Evolutionary conservation across 352 stramenopile genomes (phyloP).

Genomic region (Globisporangium apiculatum): DNA sequence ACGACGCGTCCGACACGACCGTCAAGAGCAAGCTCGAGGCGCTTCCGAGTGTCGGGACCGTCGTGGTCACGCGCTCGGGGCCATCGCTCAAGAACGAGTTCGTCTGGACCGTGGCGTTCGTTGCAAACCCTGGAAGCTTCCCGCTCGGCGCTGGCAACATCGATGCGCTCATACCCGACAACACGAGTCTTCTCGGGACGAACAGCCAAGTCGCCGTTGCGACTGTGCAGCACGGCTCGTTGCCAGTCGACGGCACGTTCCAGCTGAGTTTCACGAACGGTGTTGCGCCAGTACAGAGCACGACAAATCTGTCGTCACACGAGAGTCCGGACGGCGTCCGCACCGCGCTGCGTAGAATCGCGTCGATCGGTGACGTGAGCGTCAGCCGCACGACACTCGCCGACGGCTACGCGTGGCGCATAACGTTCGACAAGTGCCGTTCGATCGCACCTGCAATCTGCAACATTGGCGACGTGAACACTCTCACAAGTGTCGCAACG

Average conservation of each 20-base stretch:
- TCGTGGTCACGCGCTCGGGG: constrained; percentile 75
- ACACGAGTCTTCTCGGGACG: constrained; percentile 33
- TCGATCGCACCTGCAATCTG: constrained; percentile 68
- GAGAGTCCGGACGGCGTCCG: constrained; percentile 34
- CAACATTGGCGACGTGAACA: constrained; percentile 85
- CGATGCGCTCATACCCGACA: constrained; percentile 32
- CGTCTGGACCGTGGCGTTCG: constrained; percentile 92
- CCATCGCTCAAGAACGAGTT: constrained; percentile 89
- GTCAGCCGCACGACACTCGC: constrained; percentile 49
- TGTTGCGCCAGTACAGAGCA: constrained; percentile 20
- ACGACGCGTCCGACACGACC: constrained; percentile 90
- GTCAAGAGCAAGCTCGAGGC: constrained; percentile 88
- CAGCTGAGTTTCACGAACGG: constrained; percentile 37
- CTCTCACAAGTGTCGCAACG: constrained; percentile 38
- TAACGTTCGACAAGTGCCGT: constrained; percentile 86
- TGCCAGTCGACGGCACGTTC: constrained; percentile 57
- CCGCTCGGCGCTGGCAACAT: constrained; percentile 73
- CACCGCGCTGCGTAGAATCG: constrained; percentile 35
- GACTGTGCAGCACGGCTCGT: constrained; percentile 37
- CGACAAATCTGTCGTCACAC: constrained; percentile 47
- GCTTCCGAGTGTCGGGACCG: constrained; percentile 91
- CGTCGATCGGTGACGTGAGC: constrained; percentile 49
- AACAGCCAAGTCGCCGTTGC: constrained; percentile 31
- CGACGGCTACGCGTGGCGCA: constrained; percentile 85
- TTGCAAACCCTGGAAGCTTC: constrained; percentile 90